Percentiles rank a stretch among this genome's conserved stretches.
Conservation (phyloP, 2,329 filamentous ascomycete species). For the Alternaria metachromatica region DNA sequence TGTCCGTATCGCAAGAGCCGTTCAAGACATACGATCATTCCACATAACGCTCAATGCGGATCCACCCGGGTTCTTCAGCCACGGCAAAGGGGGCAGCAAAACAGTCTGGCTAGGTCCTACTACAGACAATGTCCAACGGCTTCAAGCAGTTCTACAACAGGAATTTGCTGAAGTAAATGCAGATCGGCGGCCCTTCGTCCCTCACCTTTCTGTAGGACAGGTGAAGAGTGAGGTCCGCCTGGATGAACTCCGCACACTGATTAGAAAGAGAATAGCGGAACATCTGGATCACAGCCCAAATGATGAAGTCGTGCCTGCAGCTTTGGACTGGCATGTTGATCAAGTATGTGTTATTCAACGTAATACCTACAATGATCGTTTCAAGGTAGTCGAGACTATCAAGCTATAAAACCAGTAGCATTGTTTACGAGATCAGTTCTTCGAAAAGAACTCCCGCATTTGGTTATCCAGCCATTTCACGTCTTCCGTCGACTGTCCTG, state of each 20-base stretch:
- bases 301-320: neutral
- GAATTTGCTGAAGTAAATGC: constrained; percentile 34
- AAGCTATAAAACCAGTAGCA: constrained; percentile 13
- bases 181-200: constrained; percentile 29
- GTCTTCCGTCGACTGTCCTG: constrained; percentile 73
- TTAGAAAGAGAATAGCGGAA: constrained; percentile 18
- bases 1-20: constrained; percentile 27
- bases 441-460: constrained; percentile 60
- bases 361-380: constrained; percentile 31
- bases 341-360: constrained; percentile 37
- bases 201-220: constrained; percentile 39
- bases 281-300: neutral
- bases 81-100: constrained; percentile 22
- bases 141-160: constrained; percentile 35
- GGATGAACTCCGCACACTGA: constrained; percentile 20
- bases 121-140: constrained; percentile 16
- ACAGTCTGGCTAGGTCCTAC: constrained; percentile 36
- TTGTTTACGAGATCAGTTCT: constrained; percentile 12
- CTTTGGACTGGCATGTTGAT: constrained; percentile 35
- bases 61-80: constrained; percentile 23
- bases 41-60: constrained; percentile 29
- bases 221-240: constrained; percentile 18
- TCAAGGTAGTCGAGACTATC: constrained; percentile 30
- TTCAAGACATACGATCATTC: constrained; percentile 24
- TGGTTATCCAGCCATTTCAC: constrained; percentile 73